Conservation (phyloP, 192 early-diverging fungal species). For the Coemansia furcata region DNA sequence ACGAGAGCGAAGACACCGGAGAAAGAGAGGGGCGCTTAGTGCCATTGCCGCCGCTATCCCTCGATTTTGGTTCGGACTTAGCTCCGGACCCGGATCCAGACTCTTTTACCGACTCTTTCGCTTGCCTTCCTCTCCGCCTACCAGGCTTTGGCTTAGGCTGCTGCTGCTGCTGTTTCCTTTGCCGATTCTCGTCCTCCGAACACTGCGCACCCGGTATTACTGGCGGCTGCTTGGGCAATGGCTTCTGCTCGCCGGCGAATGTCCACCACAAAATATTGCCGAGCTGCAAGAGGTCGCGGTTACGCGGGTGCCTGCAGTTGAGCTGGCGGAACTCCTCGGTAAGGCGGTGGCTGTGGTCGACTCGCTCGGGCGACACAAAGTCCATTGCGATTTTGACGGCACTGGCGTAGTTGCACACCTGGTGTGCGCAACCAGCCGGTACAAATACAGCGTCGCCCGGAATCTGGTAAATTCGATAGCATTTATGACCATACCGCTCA, state of each 20-base stretch:
- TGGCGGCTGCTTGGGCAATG: neutral
- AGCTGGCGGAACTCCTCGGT: constrained; percentile 56
- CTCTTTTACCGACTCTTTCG: neutral
- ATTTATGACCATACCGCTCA: constrained; percentile 15
- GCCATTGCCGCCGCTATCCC: neutral
- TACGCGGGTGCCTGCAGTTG: constrained; percentile 26
- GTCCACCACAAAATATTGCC: constrained; percentile 50
- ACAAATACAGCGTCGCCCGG: constrained; percentile 76
- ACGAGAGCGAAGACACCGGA: neutral
- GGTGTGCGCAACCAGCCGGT: constrained; percentile 73
- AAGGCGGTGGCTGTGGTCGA: constrained; percentile 47
- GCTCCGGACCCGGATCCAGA: neutral
- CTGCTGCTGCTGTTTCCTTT: neutral
- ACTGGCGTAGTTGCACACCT: constrained; percentile 66
- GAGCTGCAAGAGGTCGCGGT: constrained; percentile 56
- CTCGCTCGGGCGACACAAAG: constrained; percentile 65
- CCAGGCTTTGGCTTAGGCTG: neutral
- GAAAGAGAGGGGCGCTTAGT: neutral
- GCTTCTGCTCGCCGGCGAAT: constrained; percentile 15
- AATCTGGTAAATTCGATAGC: constrained; percentile 64
- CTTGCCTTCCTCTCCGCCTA: neutral
- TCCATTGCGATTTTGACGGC: constrained; percentile 72
- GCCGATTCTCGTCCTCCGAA: neutral
- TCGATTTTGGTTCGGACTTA: neutral
- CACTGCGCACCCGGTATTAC: neutral